Evolutionary conservation across 345 rosid genomes (phyloP).

Genomic region (Camelina neglecta): DNA sequence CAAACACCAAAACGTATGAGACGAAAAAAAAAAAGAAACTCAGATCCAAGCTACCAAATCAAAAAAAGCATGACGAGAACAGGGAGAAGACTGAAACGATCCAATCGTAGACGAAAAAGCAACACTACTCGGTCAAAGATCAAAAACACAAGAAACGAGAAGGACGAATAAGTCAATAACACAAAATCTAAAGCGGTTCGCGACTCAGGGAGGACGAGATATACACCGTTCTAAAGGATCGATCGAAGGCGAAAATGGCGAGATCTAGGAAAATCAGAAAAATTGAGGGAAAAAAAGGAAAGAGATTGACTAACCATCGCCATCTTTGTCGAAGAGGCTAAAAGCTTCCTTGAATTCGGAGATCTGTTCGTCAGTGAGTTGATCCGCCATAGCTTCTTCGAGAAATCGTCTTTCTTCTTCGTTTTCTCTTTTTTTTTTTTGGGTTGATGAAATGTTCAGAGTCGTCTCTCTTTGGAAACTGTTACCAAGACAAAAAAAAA

Average conservation of each 20-base stretch:
- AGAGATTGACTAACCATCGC: slow-evolving; percentile 38
- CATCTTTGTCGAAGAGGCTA: slow-evolving; percentile 38
- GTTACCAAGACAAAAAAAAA: not conserved
- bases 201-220: not conserved
- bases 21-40: not conserved
- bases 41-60: slow-evolving; percentile 22
- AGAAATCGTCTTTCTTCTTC: slow-evolving; percentile 21
- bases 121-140: slow-evolving; percentile 10
- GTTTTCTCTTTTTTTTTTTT: too few species aligned
- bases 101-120: not conserved
- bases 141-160: slow-evolving; percentile 3
- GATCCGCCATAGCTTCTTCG: slow-evolving; percentile 39
- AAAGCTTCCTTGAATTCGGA: slow-evolving; percentile 37
- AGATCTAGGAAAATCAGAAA: slow-evolving; percentile 16
- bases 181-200: slow-evolving; percentile 1
- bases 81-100: not conserved
- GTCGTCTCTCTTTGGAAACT: slow-evolving; percentile 19
- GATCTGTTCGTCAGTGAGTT: slow-evolving; percentile 45
- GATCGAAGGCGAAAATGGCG: slow-evolving; percentile 8
- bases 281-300: not conserved
- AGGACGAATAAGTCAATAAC: not conserved
- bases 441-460: not conserved
- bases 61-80: not conserved
- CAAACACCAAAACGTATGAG: not conserved
- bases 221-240: not conserved